phyloP scores from a whole-genome alignment of 169 alveolate genomes.

The Neospora caninum region DNA sequence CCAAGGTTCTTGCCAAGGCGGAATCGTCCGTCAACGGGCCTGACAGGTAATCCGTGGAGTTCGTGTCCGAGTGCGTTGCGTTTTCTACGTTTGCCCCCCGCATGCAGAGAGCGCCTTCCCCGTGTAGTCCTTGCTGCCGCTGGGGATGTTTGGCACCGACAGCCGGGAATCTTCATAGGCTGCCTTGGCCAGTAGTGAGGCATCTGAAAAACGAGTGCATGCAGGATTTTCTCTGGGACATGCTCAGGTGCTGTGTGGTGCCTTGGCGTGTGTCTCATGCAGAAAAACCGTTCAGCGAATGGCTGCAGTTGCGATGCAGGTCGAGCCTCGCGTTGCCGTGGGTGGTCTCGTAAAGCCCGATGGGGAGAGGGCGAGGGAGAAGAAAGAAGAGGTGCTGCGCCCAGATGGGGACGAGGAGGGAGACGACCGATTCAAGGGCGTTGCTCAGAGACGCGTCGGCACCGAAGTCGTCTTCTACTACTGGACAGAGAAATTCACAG shows the following conservation, averaged over 20 bases:
- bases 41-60: conserved; percentile 44
- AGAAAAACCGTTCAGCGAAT: conserved; percentile 67
- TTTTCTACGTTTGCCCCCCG: too few relatives aligned
- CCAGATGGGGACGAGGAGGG: not conserved
- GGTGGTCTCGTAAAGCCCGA: conserved; percentile 43
- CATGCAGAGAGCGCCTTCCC: too few relatives aligned
- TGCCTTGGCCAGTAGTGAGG: too few relatives aligned
- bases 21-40: conserved; percentile 65
- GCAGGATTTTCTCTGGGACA: too few relatives aligned
- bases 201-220: too few relatives aligned
- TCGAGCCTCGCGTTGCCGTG: conserved; percentile 48
- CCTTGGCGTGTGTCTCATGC: not conserved
- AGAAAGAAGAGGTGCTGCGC: not conserved
- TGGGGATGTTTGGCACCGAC: too few relatives aligned
- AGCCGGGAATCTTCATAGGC: too few relatives aligned
- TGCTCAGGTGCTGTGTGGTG: too few relatives aligned
- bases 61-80: not conserved
- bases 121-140: too few relatives aligned
- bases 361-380: not conserved
- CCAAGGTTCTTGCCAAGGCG: conserved; percentile 54
- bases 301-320: conserved; percentile 63
- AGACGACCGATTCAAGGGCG: not conserved
- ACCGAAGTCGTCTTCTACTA: conserved; percentile 52
- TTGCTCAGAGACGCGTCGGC: not conserved
- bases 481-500: conserved; percentile 40